phyloP scores from a whole-genome alignment of 441 rosid species.

The Breynia disticha region DNA sequence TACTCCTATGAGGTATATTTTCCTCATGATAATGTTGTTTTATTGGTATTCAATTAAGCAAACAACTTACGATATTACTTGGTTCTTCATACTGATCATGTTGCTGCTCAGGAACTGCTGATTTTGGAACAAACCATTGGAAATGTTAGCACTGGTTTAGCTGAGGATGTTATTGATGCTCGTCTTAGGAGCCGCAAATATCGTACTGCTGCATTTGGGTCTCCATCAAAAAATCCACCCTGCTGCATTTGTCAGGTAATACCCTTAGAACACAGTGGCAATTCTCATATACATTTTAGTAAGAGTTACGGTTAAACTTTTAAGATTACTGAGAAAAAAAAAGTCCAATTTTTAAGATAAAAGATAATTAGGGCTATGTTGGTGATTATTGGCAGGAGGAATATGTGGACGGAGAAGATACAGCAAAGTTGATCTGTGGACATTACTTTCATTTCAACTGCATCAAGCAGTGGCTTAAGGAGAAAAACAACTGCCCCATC shows the following conservation, averaged over 20 bases:
- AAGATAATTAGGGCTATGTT: too few species aligned
- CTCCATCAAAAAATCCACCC: constrained; percentile 9
- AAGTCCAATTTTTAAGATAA: too few species aligned
- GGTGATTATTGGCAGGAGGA: constrained; percentile 23
- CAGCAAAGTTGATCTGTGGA: constrained; percentile 27
- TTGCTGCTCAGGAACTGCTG: constrained; percentile 21
- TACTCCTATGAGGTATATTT: too few species aligned
- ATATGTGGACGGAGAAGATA: constrained; percentile 21
- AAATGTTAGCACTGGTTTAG: constrained; percentile 21
- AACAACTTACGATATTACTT: neutral
- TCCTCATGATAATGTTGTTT: too few species aligned
- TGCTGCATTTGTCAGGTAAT: constrained; percentile 41
- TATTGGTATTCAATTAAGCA: too few species aligned
- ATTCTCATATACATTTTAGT: too few species aligned
- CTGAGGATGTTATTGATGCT: constrained; percentile 18
- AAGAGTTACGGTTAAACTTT: too few species aligned
- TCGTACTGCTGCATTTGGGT: constrained; percentile 1
- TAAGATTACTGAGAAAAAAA: too few species aligned
- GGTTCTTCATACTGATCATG: neutral
- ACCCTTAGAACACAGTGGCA: too few species aligned
- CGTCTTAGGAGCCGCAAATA: constrained; percentile 15
- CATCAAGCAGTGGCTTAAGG: constrained; percentile 33
- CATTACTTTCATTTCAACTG: constrained; percentile 34
- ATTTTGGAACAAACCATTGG: constrained; percentile 27
- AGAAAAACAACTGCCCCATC: constrained; percentile 39